A percentile compares a stretch with the other conserved stretches of the same genome.
Evolutionary conservation across 1,284 basidiomycete species (phyloP).

Genomic region (Ceratobasidium sp.): DNA sequence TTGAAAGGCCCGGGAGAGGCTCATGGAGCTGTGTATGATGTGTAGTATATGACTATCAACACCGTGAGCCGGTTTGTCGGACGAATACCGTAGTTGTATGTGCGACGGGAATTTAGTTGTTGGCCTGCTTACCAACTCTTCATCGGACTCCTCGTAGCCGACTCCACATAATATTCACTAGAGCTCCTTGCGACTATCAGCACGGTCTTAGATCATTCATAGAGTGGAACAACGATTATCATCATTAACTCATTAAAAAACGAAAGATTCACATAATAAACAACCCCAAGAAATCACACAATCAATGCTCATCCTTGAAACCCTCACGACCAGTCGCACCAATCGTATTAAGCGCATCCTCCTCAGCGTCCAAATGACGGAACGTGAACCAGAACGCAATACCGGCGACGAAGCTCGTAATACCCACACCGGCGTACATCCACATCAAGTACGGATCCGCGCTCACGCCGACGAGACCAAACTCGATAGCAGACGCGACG

Average conservation of each 20-base stretch:
- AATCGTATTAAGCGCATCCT: slow-evolving; percentile 60
- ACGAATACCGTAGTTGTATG: too few species aligned
- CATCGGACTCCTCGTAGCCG: too few species aligned
- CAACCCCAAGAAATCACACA: background rate
- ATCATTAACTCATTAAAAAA: slow-evolving; percentile 14
- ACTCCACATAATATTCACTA: too few species aligned
- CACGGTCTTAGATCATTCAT: background rate
- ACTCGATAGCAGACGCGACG: slow-evolving; percentile 57
- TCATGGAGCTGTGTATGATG: too few species aligned
- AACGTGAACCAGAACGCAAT: slow-evolving; percentile 58
- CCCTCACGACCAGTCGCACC: slow-evolving; percentile 49
- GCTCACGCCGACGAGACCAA: slow-evolving; percentile 53
- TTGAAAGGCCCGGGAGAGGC: too few species aligned
- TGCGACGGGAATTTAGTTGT: too few species aligned
- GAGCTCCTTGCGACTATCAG: background rate
- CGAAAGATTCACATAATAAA: background rate
- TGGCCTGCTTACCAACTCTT: too few species aligned
- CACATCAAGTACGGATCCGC: slow-evolving; percentile 41
- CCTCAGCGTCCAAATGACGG: slow-evolving; percentile 60
- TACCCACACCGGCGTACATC: slow-evolving; percentile 61
- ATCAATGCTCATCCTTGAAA: slow-evolving; percentile 39
- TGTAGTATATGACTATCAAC: too few species aligned
- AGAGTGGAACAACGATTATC: background rate
- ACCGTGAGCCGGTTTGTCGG: too few species aligned
- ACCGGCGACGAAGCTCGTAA: slow-evolving; percentile 59